Conservation (phyloP, 108 stramenopile species). For the Heterococcus sp. region DNA sequence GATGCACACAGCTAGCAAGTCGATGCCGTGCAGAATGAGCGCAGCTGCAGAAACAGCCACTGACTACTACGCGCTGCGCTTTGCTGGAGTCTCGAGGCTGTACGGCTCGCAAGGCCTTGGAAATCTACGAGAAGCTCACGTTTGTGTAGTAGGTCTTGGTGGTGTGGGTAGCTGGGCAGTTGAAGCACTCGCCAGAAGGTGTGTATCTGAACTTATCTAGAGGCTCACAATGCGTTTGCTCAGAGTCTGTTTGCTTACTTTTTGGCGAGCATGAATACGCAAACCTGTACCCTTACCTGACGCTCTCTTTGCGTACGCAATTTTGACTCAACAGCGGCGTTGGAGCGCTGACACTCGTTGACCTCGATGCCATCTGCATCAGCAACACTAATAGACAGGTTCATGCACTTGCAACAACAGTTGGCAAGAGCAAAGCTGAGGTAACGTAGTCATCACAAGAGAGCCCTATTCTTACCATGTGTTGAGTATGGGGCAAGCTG, state of each 20-base stretch:
- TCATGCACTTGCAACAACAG: background rate
- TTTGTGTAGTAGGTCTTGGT: conserved; percentile 1
- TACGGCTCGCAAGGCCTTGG: background rate
- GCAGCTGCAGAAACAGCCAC: too few relatives aligned
- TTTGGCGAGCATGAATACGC: too few relatives aligned
- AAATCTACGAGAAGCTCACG: background rate
- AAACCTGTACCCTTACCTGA: too few relatives aligned
- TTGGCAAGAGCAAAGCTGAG: background rate
- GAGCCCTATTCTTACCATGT: too few relatives aligned
- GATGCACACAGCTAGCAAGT: background rate
- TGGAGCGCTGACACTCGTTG: background rate
- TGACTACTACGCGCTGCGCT: background rate
- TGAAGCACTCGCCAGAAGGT: background rate
- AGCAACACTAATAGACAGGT: conserved; percentile 1
- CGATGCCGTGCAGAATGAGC: too few relatives aligned
- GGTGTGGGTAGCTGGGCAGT: background rate
- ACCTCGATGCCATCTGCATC: background rate
- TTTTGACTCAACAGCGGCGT: conserved; percentile 1
- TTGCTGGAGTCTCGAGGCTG: background rate
- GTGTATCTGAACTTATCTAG: too few relatives aligned
- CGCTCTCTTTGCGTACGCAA: too few relatives aligned
- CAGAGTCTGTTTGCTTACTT: too few relatives aligned
- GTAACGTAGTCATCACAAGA: too few relatives aligned
- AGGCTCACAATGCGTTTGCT: too few relatives aligned
- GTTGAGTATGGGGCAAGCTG: too few relatives aligned